phyloP scores from a whole-genome alignment of 2,329 filamentous ascomycete genomes.

The Epichloe hybrida region DNA sequence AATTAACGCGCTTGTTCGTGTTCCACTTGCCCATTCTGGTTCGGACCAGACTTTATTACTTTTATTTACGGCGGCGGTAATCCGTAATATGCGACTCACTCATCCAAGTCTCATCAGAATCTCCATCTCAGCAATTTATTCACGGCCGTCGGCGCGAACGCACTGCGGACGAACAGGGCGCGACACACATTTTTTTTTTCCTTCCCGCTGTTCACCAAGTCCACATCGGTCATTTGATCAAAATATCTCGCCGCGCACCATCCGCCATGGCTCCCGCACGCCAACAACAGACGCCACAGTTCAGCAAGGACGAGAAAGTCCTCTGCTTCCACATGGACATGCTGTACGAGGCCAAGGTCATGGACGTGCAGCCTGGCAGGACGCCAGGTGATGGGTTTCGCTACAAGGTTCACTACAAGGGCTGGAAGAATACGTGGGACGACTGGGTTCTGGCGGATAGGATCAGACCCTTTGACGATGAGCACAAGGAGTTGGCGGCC shows the following conservation, averaged over 20 bases:
- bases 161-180: neutral
- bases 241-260: neutral
- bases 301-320: constrained; percentile 76
- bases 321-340: constrained; percentile 96
- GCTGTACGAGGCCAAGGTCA: constrained; percentile 92
- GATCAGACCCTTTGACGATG: constrained; percentile 84
- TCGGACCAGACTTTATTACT: neutral
- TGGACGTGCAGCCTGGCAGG: constrained; percentile 61
- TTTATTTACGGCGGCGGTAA: neutral
- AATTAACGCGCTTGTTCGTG: constrained; percentile 7
- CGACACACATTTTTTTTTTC: neutral
- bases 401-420: constrained; percentile 96
- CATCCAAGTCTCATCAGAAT: neutral
- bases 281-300: constrained; percentile 32
- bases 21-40: neutral
- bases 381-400: constrained; percentile 57
- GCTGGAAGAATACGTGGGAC: constrained; percentile 99
- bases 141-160: neutral
- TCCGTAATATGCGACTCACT: no score
- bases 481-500: constrained; percentile 79
- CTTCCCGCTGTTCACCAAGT: neutral
- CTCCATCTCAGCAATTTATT: neutral
- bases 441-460: constrained; percentile 95
- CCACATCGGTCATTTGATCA: neutral
- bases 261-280: constrained; percentile 28